These are phyloP conservation scores for Xylaria sp. DNA, from an alignment of 2,329 filamentous ascomycete genomes.

Conservation along the genomic window DNA sequence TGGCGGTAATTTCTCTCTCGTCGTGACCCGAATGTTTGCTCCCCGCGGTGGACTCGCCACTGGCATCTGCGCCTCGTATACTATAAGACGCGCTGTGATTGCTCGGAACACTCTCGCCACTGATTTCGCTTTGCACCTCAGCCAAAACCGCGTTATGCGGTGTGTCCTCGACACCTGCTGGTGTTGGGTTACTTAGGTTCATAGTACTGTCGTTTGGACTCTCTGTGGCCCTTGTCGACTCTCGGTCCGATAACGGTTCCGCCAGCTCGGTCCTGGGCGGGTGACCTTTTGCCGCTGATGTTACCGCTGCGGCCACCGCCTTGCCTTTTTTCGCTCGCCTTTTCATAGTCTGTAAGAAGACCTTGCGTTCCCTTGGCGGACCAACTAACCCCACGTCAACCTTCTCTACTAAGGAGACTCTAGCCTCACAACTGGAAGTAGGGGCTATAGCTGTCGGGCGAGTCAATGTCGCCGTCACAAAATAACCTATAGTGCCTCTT, in stretches of 20 bases:
- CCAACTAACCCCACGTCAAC: constrained; percentile 84
- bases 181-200: constrained; percentile 53
- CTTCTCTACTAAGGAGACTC: constrained; percentile 80
- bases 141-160: constrained; percentile 52
- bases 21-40: constrained; percentile 64
- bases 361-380: constrained; percentile 80
- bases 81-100: constrained; percentile 71
- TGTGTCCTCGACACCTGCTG: constrained; percentile 49
- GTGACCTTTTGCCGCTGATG: constrained; percentile 47
- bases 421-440: constrained; percentile 81
- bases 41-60: constrained; percentile 60
- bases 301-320: constrained; percentile 57
- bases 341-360: constrained; percentile 89
- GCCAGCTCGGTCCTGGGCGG: constrained; percentile 55
- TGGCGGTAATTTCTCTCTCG: constrained; percentile 85
- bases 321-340: constrained; percentile 73
- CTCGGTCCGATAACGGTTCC: constrained; percentile 52
- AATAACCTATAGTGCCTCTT: constrained; percentile 90
- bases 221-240: constrained; percentile 52
- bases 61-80: constrained; percentile 56
- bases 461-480: constrained; percentile 89
- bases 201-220: constrained; percentile 55
- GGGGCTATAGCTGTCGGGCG: constrained; percentile 87
- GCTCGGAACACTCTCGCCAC: constrained; percentile 75
- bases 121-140: constrained; percentile 70